phyloP scores from a whole-genome alignment of 2,329 filamentous ascomycete species.

The Lojkania enalia region DNA sequence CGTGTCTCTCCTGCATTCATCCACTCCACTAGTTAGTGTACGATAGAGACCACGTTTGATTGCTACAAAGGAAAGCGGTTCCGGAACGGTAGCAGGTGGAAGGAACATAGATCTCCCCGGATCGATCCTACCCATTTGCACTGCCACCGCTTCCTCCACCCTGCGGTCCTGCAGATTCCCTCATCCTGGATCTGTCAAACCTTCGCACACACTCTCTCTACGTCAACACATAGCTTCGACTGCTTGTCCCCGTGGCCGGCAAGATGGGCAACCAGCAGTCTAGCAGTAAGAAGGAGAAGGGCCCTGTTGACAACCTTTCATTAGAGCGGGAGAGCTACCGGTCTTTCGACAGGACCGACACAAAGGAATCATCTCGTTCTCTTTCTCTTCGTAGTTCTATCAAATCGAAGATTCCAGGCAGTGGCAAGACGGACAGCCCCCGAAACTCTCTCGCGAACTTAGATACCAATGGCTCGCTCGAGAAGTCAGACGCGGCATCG shows the following conservation, averaged over 20 bases:
- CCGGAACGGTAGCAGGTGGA: background rate
- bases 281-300: constrained; percentile 55
- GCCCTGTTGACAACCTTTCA: constrained; percentile 57
- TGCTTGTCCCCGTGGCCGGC: constrained; percentile 15
- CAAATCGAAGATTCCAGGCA: constrained; percentile 84
- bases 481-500: constrained; percentile 76
- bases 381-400: constrained; percentile 82
- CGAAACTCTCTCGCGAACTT: constrained; percentile 67
- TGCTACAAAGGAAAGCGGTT: no score
- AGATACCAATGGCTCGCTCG: constrained; percentile 55
- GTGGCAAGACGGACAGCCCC: constrained; percentile 75
- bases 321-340: constrained; percentile 76
- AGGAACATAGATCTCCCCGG: background rate
- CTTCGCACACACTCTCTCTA: constrained; percentile 28
- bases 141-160: constrained; percentile 22
- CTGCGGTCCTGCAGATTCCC: background rate
- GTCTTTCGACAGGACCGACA: constrained; percentile 89
- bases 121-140: constrained; percentile 10
- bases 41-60: no score
- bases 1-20: background rate
- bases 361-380: constrained; percentile 86
- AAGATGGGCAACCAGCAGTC: constrained; percentile 80
- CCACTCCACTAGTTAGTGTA: background rate
- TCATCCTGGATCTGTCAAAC: background rate
- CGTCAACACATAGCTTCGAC: constrained; percentile 30